These are phyloP conservation scores for Fonsecaea monophora DNA, from an alignment of 2,329 filamentous ascomycete species.

Conservation along the genomic window DNA sequence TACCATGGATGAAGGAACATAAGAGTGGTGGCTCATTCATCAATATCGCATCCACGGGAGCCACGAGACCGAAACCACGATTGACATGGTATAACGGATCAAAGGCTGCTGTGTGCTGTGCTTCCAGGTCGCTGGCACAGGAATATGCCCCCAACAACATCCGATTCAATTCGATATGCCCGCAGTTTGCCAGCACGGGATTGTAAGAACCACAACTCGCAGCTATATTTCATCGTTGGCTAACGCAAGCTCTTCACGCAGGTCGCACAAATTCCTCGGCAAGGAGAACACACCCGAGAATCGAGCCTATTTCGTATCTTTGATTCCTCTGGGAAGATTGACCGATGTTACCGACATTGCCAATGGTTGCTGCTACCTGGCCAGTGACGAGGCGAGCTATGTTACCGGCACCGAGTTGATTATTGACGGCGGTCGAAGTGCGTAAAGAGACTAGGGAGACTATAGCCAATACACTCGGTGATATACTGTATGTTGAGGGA, in stretches of 20 bases:
- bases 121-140: slow-evolving; percentile 70
- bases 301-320: slow-evolving; percentile 50
- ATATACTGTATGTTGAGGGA: too few relatives aligned
- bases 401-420: slow-evolving; percentile 54
- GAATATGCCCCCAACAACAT: slow-evolving; percentile 76
- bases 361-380: slow-evolving; percentile 72
- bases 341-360: slow-evolving; percentile 66
- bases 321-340: slow-evolving; percentile 52
- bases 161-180: slow-evolving; percentile 74
- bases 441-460: neutral
- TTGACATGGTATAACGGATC: slow-evolving; percentile 59
- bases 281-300: slow-evolving; percentile 55
- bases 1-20: slow-evolving; percentile 33
- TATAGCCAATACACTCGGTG: neutral
- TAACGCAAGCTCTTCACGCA: neutral
- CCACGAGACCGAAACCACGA: slow-evolving; percentile 28
- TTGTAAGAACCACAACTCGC: slow-evolving; percentile 51
- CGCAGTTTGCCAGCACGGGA: slow-evolving; percentile 69
- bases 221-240: slow-evolving; percentile 12
- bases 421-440: slow-evolving; percentile 15
- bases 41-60: slow-evolving; percentile 32
- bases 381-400: slow-evolving; percentile 73
- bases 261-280: slow-evolving; percentile 42
- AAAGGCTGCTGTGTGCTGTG: slow-evolving; percentile 70
- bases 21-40: slow-evolving; percentile 30